A percentile compares a stretch with the other conserved stretches of the same genome.
Conservation (phyloP, 768 basidiomycete species). For the Pholiota conissans region DNA sequence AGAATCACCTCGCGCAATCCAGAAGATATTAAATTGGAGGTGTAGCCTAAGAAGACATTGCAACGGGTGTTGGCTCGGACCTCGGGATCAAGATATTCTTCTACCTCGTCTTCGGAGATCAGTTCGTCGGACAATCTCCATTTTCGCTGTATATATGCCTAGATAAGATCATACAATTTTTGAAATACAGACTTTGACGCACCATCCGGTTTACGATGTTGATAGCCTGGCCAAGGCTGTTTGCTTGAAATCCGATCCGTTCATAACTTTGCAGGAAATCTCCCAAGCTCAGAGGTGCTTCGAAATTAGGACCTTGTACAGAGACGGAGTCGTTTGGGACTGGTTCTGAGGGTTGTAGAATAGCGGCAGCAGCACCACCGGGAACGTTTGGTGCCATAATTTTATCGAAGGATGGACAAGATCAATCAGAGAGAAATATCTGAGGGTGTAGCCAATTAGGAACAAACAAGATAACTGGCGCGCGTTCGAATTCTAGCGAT, state of each 20-base stretch:
- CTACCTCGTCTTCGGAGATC: slow-evolving; percentile 64
- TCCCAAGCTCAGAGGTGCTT: slow-evolving; percentile 62
- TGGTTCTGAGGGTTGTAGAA: slow-evolving; percentile 75
- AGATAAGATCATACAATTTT: not conserved
- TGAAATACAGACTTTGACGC: slow-evolving; percentile 10
- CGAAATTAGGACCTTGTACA: slow-evolving; percentile 89
- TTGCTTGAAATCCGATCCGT: slow-evolving; percentile 97
- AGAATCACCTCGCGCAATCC: slow-evolving; percentile 92
- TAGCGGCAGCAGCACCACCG: slow-evolving; percentile 64
- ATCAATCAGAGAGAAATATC: not conserved
- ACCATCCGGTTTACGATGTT: slow-evolving; percentile 95
- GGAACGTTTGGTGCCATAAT: slow-evolving; percentile 41
- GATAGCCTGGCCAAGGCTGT: slow-evolving; percentile 84
- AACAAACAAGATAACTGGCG: slow-evolving; percentile 10
- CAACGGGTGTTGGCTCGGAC: slow-evolving; percentile 73
- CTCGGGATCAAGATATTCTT: slow-evolving; percentile 57
- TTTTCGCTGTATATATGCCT: slow-evolving; percentile 53
- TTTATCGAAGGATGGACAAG: not conserved
- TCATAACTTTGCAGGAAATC: slow-evolving; percentile 78
- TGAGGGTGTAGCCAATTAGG: slow-evolving; percentile 6
- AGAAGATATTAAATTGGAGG: slow-evolving; percentile 97
- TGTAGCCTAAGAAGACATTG: slow-evolving; percentile 95
- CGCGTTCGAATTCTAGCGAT: not conserved
- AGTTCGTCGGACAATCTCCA: slow-evolving; percentile 92
- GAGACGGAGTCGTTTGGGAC: slow-evolving; percentile 62